phyloP scores from a whole-genome alignment of 2,329 filamentous ascomycete species.

The Mycosphaerella sp. region DNA sequence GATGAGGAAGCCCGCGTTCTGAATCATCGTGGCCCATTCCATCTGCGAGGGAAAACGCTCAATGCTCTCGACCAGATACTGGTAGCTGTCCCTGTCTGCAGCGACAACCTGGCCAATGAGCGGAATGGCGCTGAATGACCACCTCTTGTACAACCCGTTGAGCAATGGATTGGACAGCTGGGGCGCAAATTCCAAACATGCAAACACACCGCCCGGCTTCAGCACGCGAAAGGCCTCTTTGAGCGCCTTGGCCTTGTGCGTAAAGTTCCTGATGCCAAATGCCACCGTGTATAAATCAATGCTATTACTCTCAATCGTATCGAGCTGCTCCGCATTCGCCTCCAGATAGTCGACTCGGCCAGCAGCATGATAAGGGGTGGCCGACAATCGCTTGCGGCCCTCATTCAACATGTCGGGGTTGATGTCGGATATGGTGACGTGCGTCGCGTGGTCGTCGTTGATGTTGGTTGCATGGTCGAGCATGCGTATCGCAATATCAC shows the following conservation, averaged over 20 bases:
- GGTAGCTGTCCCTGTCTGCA: constrained; percentile 90
- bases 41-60: constrained; percentile 83
- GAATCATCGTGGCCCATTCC: constrained; percentile 77
- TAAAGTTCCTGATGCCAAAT: constrained; percentile 97
- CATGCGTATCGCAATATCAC: constrained; percentile 96
- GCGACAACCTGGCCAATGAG: constrained; percentile 93
- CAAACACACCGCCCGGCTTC: constrained; percentile 91
- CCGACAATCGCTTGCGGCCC: constrained; percentile 68
- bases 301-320: constrained; percentile 58
- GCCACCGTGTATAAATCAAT: constrained; percentile 95
- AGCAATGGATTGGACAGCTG: constrained; percentile 73
- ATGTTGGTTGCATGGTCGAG: constrained; percentile 77
- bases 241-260: constrained; percentile 77
- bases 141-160: constrained; percentile 83
- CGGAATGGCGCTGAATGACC: constrained; percentile 92
- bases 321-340: constrained; percentile 78
- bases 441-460: constrained; percentile 71
- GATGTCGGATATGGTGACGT: constrained; percentile 90
- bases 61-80: constrained; percentile 98
- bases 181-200: constrained; percentile 83
- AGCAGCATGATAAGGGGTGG: constrained; percentile 53
- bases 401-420: constrained; percentile 92
- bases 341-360: constrained; percentile 66
- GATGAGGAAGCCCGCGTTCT: constrained; percentile 75
- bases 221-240: constrained; percentile 79